Base-by-base conservation (phyloP, 768 basidiomycete genomes). In the Podaxis sp. region DNA sequence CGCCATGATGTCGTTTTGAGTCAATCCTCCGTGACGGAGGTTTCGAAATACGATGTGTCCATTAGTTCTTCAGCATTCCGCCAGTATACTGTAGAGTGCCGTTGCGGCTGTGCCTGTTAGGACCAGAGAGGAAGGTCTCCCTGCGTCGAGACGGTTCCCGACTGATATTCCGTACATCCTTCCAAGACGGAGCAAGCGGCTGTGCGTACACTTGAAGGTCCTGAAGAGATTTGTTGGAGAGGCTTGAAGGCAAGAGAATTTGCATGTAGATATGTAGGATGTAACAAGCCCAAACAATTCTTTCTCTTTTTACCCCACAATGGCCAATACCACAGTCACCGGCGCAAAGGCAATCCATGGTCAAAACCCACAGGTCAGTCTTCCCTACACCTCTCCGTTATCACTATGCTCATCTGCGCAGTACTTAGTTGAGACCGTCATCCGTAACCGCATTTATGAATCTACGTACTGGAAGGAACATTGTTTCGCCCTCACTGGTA, bases 401-500 rank as follows among this genome's bases (percentile, higher is more conserved):
- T 0, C 1, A 14, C 14, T 60, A 16, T n/a, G 35, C 64, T 67
- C 44, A 70, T 70, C 63, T 67, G 6, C 62, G 50, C 71, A 97
- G 94, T 92, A 83, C 73, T 78, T 99, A 73, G 90, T 99, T 28
- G 97, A 98, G 80, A 96, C 93, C 38, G 92, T 98, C 63, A 95
- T 98, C 65, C 87, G 97, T 56, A 92, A 89, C 69, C 86, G 97
- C 63, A 97, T 99, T 62, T 99, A 96, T 79, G 96, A 98, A 72
- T 90, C 91, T 0, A 73, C 80, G 5, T 99, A 85, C 74, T 99
- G 96, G 96, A 99, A 99, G 77, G 96, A 99, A 71, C 93, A 97
- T 66, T 99, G 96, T 71, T 99, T 99, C 71, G 96, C 96, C 21
- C 78, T 99, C 50, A 97, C 93, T 62, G 93, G 94, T 91, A 53